phyloP scores from a whole-genome alignment of 2,329 filamentous ascomycete genomes.

The Penicillium frequentans region DNA sequence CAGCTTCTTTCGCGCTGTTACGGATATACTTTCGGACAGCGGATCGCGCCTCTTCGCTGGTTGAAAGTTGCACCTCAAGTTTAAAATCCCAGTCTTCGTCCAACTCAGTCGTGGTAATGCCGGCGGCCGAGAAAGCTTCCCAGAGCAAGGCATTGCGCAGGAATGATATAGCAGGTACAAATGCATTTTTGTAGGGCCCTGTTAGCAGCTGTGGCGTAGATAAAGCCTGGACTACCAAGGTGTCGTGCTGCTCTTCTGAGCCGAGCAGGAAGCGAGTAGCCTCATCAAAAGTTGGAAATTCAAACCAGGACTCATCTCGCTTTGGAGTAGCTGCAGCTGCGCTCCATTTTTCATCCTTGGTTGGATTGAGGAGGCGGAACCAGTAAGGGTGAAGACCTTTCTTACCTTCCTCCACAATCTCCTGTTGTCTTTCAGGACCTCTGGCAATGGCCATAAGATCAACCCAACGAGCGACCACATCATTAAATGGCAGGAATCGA shows the following conservation, averaged over 20 bases:
- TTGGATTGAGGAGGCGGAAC: slow-evolving; percentile 63
- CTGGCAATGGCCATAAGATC: slow-evolving; percentile 76
- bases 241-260: slow-evolving; percentile 15
- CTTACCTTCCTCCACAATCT: slow-evolving; percentile 84
- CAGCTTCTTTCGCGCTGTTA: slow-evolving; percentile 33
- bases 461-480: slow-evolving; percentile 81
- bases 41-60: slow-evolving; percentile 64
- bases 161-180: slow-evolving; percentile 70
- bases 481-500: slow-evolving; percentile 75
- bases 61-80: slow-evolving; percentile 70
- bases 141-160: slow-evolving; percentile 62
- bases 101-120: slow-evolving; percentile 52
- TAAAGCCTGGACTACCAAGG: not conserved
- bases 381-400: slow-evolving; percentile 82
- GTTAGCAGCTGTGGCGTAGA: slow-evolving; percentile 25
- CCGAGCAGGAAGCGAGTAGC: slow-evolving; percentile 35
- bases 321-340: slow-evolving; percentile 53
- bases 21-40: slow-evolving; percentile 46
- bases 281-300: slow-evolving; percentile 41
- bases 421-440: slow-evolving; percentile 65
- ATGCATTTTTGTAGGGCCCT: slow-evolving; percentile 49
- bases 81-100: slow-evolving; percentile 84
- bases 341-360: slow-evolving; percentile 44
- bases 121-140: slow-evolving; percentile 52
- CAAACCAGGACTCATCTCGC: slow-evolving; percentile 47